A percentile compares a stretch with the other conserved stretches of the same genome.
phyloP scores from a whole-genome alignment of 345 rosid genomes.

The Noccaea bulbosa region DNA sequence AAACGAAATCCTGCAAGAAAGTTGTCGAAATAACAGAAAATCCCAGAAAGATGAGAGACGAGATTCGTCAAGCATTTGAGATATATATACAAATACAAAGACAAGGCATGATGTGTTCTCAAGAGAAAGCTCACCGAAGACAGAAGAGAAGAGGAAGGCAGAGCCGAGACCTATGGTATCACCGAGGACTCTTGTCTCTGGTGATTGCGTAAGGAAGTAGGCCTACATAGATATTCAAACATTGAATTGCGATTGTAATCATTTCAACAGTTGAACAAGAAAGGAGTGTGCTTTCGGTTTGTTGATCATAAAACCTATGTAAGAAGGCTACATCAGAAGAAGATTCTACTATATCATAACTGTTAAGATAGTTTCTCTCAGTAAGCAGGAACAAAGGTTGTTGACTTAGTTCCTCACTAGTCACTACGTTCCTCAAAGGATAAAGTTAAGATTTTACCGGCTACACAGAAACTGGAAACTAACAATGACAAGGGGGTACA shows the following conservation, averaged over 20 bases:
- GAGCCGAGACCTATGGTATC: conserved; percentile 83
- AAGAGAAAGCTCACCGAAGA: conserved; percentile 59
- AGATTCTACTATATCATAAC: not conserved
- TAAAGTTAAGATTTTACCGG: conserved; percentile 4
- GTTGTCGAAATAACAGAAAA: conserved; percentile 8
- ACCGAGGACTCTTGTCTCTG: conserved; percentile 69
- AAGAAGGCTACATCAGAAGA: no score
- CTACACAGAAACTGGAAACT: conserved; percentile 5
- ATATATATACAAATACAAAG: conserved; percentile 13
- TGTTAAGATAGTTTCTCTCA: not conserved
- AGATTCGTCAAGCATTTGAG: not conserved
- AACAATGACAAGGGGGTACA: conserved; percentile 15
- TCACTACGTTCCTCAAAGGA: conserved; percentile 20
- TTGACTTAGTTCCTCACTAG: conserved; percentile 17
- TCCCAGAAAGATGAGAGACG: conserved; percentile 1
- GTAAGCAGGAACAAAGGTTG: not conserved
- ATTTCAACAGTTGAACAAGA: conserved; percentile 16
- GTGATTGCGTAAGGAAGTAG: conserved; percentile 66
- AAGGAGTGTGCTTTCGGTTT: no score
- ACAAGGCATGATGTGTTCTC: conserved; percentile 9
- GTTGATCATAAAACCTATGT: no score
- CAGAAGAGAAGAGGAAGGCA: conserved; percentile 70
- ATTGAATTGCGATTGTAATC: not conserved
- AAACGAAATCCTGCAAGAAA: conserved; percentile 66
- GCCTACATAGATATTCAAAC: conserved; percentile 48